phyloP scores from a whole-genome alignment of 2,329 filamentous ascomycete species.

The Pseudogymnoascus sp. region DNA sequence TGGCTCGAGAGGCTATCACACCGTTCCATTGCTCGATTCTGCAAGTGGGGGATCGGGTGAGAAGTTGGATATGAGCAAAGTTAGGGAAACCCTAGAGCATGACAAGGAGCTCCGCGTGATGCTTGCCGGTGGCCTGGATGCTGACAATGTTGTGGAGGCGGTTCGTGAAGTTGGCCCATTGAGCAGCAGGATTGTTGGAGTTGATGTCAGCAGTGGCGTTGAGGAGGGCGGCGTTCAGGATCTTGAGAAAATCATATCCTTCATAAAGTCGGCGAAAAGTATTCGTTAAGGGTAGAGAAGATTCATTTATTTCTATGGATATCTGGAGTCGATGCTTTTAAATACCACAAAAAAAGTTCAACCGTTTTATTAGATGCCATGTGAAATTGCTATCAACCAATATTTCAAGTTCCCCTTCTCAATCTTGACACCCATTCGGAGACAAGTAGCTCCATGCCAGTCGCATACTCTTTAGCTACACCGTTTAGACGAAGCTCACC shows the following conservation, averaged over 20 bases:
- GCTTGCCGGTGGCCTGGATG: constrained; percentile 76
- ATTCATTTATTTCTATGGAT: not conserved
- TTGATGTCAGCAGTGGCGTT: constrained; percentile 93
- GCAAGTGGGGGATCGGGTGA: constrained; percentile 76
- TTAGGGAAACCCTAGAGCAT: constrained; percentile 57
- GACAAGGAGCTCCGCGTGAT: constrained; percentile 69
- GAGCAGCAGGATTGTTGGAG: constrained; percentile 61
- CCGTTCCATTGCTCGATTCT: constrained; percentile 77
- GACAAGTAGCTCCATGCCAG: constrained; percentile 91
- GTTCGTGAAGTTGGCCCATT: constrained; percentile 57
- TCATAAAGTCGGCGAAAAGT: constrained; percentile 66
- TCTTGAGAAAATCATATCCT: constrained; percentile 70
- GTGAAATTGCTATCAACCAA: constrained; percentile 75
- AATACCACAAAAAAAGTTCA: not conserved
- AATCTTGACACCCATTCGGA: constrained; percentile 58
- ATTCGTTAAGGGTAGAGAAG: constrained; percentile 17
- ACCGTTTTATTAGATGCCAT: not conserved
- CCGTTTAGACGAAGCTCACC: constrained; percentile 87
- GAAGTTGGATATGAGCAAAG: constrained; percentile 62
- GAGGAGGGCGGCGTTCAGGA: constrained; percentile 78
- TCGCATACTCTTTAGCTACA: constrained; percentile 86
- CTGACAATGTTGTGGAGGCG: constrained; percentile 66
- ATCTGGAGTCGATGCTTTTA: not conserved
- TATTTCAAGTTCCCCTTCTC: constrained; percentile 43
- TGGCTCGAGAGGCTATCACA: constrained; percentile 70